Evolutionary conservation across 2,329 filamentous ascomycete species (phyloP).

Genomic region (Escovopsis sp.): DNA sequence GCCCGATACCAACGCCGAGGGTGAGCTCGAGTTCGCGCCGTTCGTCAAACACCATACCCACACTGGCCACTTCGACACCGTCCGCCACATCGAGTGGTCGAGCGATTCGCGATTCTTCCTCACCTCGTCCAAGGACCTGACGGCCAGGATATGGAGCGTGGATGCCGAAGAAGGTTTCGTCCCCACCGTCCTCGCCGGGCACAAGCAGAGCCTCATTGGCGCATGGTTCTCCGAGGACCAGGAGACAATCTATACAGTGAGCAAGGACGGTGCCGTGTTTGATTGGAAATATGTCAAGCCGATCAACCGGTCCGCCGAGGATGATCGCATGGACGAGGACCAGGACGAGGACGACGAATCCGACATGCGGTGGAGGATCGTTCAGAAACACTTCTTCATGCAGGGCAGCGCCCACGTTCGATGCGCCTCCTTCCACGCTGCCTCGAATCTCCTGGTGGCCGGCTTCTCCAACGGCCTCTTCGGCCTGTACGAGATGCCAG

Average conservation of each 20-base stretch:
- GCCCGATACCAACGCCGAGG: slow-evolving; percentile 62
- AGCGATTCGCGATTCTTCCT: slow-evolving; percentile 92
- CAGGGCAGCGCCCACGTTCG: slow-evolving; percentile 76
- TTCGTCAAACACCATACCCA: slow-evolving; percentile 82
- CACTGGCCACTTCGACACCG: slow-evolving; percentile 74
- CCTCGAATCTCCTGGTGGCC: slow-evolving; percentile 82
- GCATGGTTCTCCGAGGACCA: slow-evolving; percentile 96
- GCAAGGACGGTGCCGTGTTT: slow-evolving; percentile 93
- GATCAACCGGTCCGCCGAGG: slow-evolving; percentile 38
- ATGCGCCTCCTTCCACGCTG: slow-evolving; percentile 79
- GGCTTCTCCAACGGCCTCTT: slow-evolving; percentile 94
- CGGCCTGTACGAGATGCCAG: slow-evolving; percentile 86
- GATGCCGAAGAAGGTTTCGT: slow-evolving; percentile 75
- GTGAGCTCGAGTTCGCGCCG: slow-evolving; percentile 85
- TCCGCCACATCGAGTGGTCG: slow-evolving; percentile 86
- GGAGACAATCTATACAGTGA: slow-evolving; percentile 90
- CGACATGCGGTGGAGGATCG: slow-evolving; percentile 77
- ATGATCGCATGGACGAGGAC: slow-evolving; percentile 41
- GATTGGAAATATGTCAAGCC: slow-evolving; percentile 71
- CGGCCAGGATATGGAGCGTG: slow-evolving; percentile 87
- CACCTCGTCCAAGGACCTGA: slow-evolving; percentile 82
- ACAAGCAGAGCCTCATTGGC: slow-evolving; percentile 78
- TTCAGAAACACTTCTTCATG: slow-evolving; percentile 86
- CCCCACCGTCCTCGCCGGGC: slow-evolving; percentile 79
- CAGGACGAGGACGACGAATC: slow-evolving; percentile 41